phyloP scores from a whole-genome alignment of 1,284 basidiomycete genomes.

The Ceratobasidium sp. region DNA sequence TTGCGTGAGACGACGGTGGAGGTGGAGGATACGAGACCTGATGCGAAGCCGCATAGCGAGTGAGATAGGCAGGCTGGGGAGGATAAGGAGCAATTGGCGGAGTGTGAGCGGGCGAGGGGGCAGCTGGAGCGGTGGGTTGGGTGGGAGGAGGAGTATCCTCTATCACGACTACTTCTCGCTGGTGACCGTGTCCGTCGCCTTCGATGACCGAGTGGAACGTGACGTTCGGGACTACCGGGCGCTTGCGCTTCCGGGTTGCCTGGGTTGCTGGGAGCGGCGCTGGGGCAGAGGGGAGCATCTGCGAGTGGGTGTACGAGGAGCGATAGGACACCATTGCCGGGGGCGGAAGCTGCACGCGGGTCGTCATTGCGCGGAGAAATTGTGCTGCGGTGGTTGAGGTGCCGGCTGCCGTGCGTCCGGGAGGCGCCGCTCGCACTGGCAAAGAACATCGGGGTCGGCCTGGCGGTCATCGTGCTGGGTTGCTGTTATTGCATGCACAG shows the following conservation, averaged over 20 bases:
- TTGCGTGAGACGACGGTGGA: slow-evolving; percentile 45
- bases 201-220: slow-evolving; percentile 64
- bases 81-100: slow-evolving; percentile 39
- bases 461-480: slow-evolving; percentile 69
- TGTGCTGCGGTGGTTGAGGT: too few species aligned
- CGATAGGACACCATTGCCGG: slow-evolving; percentile 47
- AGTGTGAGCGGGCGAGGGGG: slow-evolving; percentile 31
- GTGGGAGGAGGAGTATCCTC: slow-evolving; percentile 84
- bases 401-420: slow-evolving; percentile 51
- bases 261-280: slow-evolving; percentile 66
- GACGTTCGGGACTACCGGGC: slow-evolving; percentile 82
- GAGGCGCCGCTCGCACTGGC: slow-evolving; percentile 58
- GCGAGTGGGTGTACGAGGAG: slow-evolving; percentile 44
- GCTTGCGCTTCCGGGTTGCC: slow-evolving; percentile 77
- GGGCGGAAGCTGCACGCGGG: slow-evolving; percentile 71
- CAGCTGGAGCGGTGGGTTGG: slow-evolving; percentile 54
- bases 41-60: slow-evolving; percentile 37
- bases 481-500: slow-evolving; percentile 68
- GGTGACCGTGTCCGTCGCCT: slow-evolving; percentile 76
- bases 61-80: slow-evolving; percentile 57
- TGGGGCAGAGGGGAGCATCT: slow-evolving; percentile 42
- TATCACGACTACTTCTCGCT: slow-evolving; percentile 87
- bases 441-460: slow-evolving; percentile 82
- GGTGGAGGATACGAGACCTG: slow-evolving; percentile 55
- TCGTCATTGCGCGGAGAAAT: too few species aligned